Evolutionary conservation across 2,329 filamentous ascomycete genomes (phyloP), one percentile per base, ranked within the genome.

Genomic region (Cladorrhinum sp.): DNA sequence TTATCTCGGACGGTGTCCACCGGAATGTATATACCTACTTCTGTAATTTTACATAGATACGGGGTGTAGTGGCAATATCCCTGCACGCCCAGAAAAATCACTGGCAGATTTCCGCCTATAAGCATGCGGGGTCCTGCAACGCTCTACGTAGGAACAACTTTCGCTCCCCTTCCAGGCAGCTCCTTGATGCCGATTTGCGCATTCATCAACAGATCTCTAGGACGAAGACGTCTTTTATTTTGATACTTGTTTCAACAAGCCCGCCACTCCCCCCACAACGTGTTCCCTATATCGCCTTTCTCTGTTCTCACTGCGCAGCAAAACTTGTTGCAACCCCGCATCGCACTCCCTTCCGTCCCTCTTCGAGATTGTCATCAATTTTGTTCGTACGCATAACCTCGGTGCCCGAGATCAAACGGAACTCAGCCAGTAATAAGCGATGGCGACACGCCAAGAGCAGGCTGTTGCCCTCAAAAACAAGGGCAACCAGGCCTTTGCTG

Each of bases 401-500:
- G 63, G 59, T 62, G 51, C 45, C 49, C 38, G 22, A 50, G 50
- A 29, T 50, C 60, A 36, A 66, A 54, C 53, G 63, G 62, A 61
- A 53, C 50, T 18, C 22, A 50, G n/a, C 50, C 50, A 41, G 53
- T 13, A 36, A 50, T 29, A 49, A 9, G 60, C 27, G 22, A 74
- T 73, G 72, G 60, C 72, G 22, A 69, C 70, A 7, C 62, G 68
- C n/a, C 66, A 77, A 69, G 87, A 90, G 74, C 86, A 90, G 75
- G 93, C 93, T 56, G 84, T 87, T 67, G 89, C 88, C 72, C 81
- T 96, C 69, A 99, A 99, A 80, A 89, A 96, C 76, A 85, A 96
- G 76, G 95, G 95, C 74, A 99, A 99, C 78, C 90, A 93, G 72
- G 92, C 92, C 57, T 98, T 98, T 77, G 86, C 87, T 59, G 81